phyloP scores from a whole-genome alignment of 2,329 filamentous ascomycete genomes.

The Trichoderma koningiopsis region DNA sequence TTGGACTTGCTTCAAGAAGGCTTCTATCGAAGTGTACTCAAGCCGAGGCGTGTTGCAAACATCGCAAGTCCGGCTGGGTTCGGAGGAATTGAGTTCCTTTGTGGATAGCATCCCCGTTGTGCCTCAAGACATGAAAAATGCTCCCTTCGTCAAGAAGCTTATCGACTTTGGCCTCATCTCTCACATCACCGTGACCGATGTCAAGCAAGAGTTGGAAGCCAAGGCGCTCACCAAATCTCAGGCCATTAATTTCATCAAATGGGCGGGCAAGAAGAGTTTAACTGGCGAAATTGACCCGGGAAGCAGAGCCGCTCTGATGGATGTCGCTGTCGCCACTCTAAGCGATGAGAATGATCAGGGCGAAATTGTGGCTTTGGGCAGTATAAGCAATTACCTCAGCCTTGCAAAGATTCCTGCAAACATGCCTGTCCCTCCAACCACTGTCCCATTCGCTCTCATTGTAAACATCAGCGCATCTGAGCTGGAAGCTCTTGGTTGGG shows the following conservation, averaged over 20 bases:
- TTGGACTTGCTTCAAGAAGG: slow-evolving; percentile 85
- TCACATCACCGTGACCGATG: slow-evolving; percentile 83
- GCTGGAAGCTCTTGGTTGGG: slow-evolving; percentile 82
- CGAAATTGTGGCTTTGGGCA: slow-evolving; percentile 74
- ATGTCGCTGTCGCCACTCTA: slow-evolving; percentile 75
- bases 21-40: slow-evolving; percentile 84
- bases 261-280: slow-evolving; percentile 73
- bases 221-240: slow-evolving; percentile 80
- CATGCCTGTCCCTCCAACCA: slow-evolving; percentile 76
- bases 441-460: slow-evolving; percentile 83
- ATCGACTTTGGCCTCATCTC: slow-evolving; percentile 85
- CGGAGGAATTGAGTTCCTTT: slow-evolving; percentile 69
- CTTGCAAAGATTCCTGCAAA: slow-evolving; percentile 78
- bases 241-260: slow-evolving; percentile 79
- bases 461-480: slow-evolving; percentile 67
- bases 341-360: slow-evolving; percentile 63
- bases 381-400: slow-evolving; percentile 74
- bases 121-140: slow-evolving; percentile 71
- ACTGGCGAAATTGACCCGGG: slow-evolving; percentile 71
- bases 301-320: slow-evolving; percentile 70
- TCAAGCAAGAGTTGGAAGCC: slow-evolving; percentile 78
- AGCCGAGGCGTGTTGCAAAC: slow-evolving; percentile 86
- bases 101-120: slow-evolving; percentile 87
- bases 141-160: slow-evolving; percentile 77
- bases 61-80: slow-evolving; percentile 74